These are phyloP conservation scores for Tricholoma terreum DNA, from an alignment of 768 basidiomycete genomes.

Conservation along the genomic window DNA sequence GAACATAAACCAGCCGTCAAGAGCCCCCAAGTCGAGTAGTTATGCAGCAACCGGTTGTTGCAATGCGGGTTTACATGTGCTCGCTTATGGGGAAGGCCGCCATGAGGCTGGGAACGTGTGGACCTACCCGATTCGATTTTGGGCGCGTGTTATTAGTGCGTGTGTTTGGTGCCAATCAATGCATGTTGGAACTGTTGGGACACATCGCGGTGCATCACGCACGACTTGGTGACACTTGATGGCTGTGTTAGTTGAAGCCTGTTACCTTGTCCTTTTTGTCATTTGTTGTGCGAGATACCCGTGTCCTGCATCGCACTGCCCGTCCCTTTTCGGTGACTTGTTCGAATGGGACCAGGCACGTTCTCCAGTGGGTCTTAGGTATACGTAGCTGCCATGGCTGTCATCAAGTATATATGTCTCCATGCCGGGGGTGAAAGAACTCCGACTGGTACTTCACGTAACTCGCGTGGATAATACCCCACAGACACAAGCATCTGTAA, in stretches of 20 bases:
- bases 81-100: slow-evolving; percentile 11
- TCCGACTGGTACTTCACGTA: background rate
- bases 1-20: slow-evolving; percentile 10
- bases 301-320: background rate
- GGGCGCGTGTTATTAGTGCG: slow-evolving; percentile 12
- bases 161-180: slow-evolving; percentile 19
- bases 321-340: background rate
- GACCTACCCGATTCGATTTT: slow-evolving; percentile 12
- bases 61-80: background rate
- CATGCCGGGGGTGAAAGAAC: background rate
- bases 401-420: background rate
- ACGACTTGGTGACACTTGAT: background rate
- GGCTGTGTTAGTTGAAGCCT: background rate
- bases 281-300: background rate
- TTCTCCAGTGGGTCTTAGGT: background rate
- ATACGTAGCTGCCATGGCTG: background rate
- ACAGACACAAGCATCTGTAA: background rate
- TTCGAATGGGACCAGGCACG: background rate
- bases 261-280: background rate
- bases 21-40: slow-evolving; percentile 4
- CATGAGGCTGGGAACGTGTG: slow-evolving; percentile 36
- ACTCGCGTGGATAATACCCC: background rate
- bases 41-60: background rate
- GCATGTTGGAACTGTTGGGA: slow-evolving; percentile 9
- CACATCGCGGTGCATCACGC: background rate